phyloP scores from a whole-genome alignment of 306 rosid genomes.

The Dryas alaskensis region DNA sequence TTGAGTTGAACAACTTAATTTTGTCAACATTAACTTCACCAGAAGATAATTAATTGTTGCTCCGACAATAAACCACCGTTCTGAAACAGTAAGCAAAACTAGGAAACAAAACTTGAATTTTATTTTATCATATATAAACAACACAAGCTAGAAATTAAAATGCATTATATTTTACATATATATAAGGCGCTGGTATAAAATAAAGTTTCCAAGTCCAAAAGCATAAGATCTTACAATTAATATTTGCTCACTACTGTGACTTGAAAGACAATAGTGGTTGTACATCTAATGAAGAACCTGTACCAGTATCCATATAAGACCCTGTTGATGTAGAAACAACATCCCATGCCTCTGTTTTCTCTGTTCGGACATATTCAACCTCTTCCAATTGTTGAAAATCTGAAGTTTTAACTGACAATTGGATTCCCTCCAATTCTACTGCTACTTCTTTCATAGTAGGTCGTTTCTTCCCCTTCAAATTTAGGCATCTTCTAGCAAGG shows the following conservation, averaged over 20 bases:
- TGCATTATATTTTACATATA: no score
- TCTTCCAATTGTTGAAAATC: constrained; percentile 12
- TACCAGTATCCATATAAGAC: neutral
- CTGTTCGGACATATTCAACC: neutral
- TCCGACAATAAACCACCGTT: constrained; percentile 6
- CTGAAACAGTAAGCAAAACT: neutral
- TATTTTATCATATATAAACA: no score
- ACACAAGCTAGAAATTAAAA: no score
- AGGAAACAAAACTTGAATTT: no score
- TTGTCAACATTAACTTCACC: constrained; percentile 7
- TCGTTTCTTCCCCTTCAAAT: constrained; percentile 32
- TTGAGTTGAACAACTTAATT: neutral
- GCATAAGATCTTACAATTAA: no score
- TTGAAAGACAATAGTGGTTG: neutral
- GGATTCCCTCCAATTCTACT: constrained; percentile 16
- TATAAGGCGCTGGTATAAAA: no score
- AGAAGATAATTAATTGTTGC: neutral
- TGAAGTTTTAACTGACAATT: neutral
- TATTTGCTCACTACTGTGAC: neutral
- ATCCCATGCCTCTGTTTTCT: neutral
- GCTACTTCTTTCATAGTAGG: constrained; percentile 28
- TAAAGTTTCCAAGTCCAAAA: no score
- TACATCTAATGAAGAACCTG: constrained; percentile 1
- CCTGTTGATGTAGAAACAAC: neutral
- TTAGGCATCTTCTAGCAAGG: constrained; percentile 6